A percentile compares a stretch with the other conserved stretches of the same genome.
phyloP scores from a whole-genome alignment of 129 eudicot species.

The Chrysanthemum lavandulifolium region DNA sequence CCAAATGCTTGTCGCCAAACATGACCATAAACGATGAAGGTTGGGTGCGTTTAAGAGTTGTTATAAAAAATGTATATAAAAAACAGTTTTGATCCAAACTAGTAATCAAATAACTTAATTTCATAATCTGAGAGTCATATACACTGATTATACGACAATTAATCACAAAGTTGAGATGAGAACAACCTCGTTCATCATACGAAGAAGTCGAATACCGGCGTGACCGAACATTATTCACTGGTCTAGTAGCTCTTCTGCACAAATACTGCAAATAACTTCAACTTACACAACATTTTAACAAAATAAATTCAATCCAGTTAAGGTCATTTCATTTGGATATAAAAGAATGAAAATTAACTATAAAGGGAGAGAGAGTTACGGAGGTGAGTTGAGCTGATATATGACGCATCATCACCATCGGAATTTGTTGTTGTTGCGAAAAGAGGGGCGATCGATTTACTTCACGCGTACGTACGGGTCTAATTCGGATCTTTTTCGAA shows the following conservation, averaged over 20 bases:
- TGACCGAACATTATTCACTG: slow-evolving; percentile 42
- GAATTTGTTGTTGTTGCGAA: neutral
- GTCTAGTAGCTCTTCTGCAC: slow-evolving; percentile 42
- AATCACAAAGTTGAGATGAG: neutral
- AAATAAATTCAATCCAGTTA: no score
- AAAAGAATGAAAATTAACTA: neutral
- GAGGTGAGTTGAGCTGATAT: slow-evolving; percentile 41
- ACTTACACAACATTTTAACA: neutral
- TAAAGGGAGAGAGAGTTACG: slow-evolving; percentile 32
- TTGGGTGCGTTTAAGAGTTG: no score
- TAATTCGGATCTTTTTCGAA: no score
- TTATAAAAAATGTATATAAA: no score
- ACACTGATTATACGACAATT: no score
- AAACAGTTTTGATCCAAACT: no score
- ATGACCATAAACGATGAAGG: no score
- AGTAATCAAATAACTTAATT: neutral
- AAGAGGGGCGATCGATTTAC: neutral
- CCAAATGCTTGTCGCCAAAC: no score
- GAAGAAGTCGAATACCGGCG: slow-evolving; percentile 47
- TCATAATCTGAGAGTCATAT: no score
- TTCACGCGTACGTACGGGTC: neutral
- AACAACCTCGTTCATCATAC: slow-evolving; percentile 31
- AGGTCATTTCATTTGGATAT: no score
- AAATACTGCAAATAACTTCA: slow-evolving; percentile 42
- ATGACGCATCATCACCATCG: slow-evolving; percentile 42